These are phyloP conservation scores for Suillus brevipes DNA, from an alignment of 768 basidiomycete species.

Conservation along the genomic window DNA sequence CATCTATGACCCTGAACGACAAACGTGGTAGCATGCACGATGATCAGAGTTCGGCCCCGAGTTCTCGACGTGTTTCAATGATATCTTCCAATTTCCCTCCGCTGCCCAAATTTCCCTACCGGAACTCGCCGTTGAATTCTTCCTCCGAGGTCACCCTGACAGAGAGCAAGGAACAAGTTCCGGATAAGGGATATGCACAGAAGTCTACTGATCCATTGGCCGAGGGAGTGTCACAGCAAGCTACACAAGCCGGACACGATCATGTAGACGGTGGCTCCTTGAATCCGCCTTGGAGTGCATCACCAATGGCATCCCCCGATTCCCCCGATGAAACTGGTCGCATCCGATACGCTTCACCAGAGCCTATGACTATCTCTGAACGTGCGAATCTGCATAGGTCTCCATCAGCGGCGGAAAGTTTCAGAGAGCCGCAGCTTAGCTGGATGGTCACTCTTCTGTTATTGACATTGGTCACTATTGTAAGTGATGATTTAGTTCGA, in stretches of 20 bases:
- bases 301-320: conserved; percentile 16
- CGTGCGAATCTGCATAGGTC: conserved; percentile 14
- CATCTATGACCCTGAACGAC: conserved; percentile 20
- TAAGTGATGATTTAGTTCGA: conserved; percentile 34
- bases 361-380: conserved; percentile 15
- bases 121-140: conserved; percentile 20
- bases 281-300: conserved; percentile 13
- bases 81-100: conserved; percentile 17
- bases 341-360: conserved; percentile 9
- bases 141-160: conserved; percentile 30
- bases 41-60: conserved; percentile 24
- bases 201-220: conserved; percentile 29
- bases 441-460: conserved; percentile 55
- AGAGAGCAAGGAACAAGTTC: conserved; percentile 2
- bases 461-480: conserved; percentile 61
- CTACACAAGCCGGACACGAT: background rate
- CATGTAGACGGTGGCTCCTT: conserved; percentile 6
- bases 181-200: conserved; percentile 8
- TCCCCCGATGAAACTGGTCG: conserved; percentile 9
- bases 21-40: conserved; percentile 16
- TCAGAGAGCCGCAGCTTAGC: conserved; percentile 59
- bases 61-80: conserved; percentile 8
- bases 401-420: conserved; percentile 22
- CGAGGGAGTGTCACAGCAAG: conserved; percentile 8
- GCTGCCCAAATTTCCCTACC: conserved; percentile 10